These are phyloP conservation scores for Mycena metata DNA, from an alignment of 768 basidiomycete species.

Conservation along the genomic window DNA sequence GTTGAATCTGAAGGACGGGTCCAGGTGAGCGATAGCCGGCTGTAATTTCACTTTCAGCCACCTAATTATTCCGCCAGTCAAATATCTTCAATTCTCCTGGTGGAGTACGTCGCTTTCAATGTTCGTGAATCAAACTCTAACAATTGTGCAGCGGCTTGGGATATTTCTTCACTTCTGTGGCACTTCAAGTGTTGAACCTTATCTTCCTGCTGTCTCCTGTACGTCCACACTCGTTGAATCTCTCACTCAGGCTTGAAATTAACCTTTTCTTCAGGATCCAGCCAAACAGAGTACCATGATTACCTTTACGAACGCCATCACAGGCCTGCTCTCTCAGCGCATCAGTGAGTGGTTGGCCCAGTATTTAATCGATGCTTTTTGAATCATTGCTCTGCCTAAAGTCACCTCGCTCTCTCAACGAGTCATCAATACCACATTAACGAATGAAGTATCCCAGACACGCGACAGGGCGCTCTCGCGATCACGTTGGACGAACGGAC, in stretches of 20 bases:
- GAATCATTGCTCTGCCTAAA: neutral
- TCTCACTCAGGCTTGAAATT: neutral
- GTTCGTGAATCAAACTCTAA: neutral
- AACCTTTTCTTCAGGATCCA: neutral
- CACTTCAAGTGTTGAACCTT: slow-evolving; percentile 10
- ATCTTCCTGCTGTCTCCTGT: slow-evolving; percentile 10
- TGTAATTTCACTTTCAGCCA: neutral
- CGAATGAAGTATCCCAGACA: slow-evolving; percentile 1
- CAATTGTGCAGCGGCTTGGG: slow-evolving; percentile 3
- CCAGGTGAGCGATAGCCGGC: neutral
- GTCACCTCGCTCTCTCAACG: slow-evolving; percentile 17
- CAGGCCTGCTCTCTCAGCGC: slow-evolving; percentile 7
- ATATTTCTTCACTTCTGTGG: neutral
- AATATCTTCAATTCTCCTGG: slow-evolving; percentile 9
- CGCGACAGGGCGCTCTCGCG: slow-evolving; percentile 8
- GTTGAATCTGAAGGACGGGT: neutral
- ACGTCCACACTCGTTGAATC: neutral
- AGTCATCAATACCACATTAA: neutral
- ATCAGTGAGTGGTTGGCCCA: neutral
- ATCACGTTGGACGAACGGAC: neutral
- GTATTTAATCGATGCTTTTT: neutral
- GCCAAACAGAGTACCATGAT: slow-evolving; percentile 14
- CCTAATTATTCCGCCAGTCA: neutral
- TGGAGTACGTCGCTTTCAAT: neutral
- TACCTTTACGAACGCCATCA: slow-evolving; percentile 10